A percentile compares a stretch with the other conserved stretches of the same genome.
Evolutionary conservation across 1,139 yeast genomes (phyloP).

Genomic region (Neolecta irregularis): DNA sequence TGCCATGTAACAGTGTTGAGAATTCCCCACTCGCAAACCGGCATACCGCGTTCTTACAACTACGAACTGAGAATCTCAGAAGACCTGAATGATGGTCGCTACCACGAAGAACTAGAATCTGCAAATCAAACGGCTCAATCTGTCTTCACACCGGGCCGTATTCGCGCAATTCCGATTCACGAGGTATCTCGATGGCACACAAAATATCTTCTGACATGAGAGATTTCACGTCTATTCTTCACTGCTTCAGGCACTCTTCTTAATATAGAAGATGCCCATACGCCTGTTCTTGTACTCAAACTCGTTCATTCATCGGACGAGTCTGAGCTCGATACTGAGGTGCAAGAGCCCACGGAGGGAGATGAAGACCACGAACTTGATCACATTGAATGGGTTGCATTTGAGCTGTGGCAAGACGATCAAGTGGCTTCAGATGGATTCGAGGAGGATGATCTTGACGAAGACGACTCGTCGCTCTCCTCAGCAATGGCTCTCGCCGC

Average conservation of each 20-base stretch:
- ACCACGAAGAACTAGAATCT: slow-evolving; percentile 42
- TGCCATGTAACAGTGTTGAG: slow-evolving; percentile 33
- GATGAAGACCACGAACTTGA: slow-evolving; percentile 16
- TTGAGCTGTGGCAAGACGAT: slow-evolving; percentile 30
- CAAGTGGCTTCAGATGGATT: slow-evolving; percentile 22
- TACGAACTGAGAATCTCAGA: slow-evolving; percentile 41
- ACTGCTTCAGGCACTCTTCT: slow-evolving; percentile 58
- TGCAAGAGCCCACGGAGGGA: slow-evolving; percentile 19
- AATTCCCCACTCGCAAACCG: too few species aligned
- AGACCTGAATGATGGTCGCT: slow-evolving; percentile 56
- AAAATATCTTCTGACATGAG: background rate
- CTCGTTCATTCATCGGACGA: slow-evolving; percentile 23
- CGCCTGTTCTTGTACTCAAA: slow-evolving; percentile 57
- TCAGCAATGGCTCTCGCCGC: slow-evolving; percentile 4
- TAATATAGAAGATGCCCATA: slow-evolving; percentile 44
- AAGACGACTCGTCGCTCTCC: slow-evolving; percentile 3
- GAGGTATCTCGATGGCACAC: background rate
- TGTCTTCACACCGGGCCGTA: slow-evolving; percentile 22
- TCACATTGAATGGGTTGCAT: slow-evolving; percentile 36
- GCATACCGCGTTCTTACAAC: slow-evolving; percentile 21
- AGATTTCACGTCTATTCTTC: slow-evolving; percentile 48
- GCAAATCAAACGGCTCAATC: slow-evolving; percentile 18
- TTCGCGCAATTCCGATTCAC: slow-evolving; percentile 27
- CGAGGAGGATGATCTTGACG: slow-evolving; percentile 6
- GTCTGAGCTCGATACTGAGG: slow-evolving; percentile 8